Conservation (phyloP, 2,329 filamentous ascomycete genomes). For the Paracorniculantispora psalliotae region DNA sequence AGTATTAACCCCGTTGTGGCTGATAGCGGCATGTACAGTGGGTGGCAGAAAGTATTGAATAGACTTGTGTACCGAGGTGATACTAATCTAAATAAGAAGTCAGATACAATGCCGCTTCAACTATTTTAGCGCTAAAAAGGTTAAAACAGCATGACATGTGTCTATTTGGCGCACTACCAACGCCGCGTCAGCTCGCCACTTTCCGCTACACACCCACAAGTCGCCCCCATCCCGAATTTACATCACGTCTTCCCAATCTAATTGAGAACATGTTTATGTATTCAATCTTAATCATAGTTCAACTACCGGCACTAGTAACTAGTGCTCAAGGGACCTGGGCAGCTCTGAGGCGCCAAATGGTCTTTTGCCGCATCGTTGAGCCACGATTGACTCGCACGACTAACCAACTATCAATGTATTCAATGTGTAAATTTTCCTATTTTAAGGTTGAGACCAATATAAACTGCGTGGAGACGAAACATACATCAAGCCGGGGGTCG, state of each 20-base stretch:
- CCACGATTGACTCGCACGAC: neutral
- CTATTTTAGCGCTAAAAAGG: too few species aligned
- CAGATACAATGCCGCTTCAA: too few species aligned
- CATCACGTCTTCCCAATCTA: neutral
- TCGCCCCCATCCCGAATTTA: slow-evolving; percentile 5
- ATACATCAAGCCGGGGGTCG: neutral
- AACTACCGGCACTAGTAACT: neutral
- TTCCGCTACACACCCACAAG: neutral
- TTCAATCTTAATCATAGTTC: neutral
- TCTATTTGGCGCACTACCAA: too few species aligned
- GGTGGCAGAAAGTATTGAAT: too few species aligned
- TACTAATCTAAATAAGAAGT: too few species aligned
- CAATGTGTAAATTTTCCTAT: neutral
- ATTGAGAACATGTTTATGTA: neutral
- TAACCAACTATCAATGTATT: neutral
- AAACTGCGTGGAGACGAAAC: neutral
- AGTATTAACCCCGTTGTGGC: too few species aligned
- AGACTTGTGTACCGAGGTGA: too few species aligned
- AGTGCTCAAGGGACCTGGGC: too few species aligned
- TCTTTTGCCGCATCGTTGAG: neutral
- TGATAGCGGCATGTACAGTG: too few species aligned
- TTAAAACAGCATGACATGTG: too few species aligned
- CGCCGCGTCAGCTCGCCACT: slow-evolving; percentile 10
- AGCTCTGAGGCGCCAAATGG: too few species aligned
- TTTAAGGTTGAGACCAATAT: neutral